These are phyloP conservation scores for Tolypocladium capitatum DNA, from an alignment of 2,329 filamentous ascomycete species.

Conservation along the genomic window DNA sequence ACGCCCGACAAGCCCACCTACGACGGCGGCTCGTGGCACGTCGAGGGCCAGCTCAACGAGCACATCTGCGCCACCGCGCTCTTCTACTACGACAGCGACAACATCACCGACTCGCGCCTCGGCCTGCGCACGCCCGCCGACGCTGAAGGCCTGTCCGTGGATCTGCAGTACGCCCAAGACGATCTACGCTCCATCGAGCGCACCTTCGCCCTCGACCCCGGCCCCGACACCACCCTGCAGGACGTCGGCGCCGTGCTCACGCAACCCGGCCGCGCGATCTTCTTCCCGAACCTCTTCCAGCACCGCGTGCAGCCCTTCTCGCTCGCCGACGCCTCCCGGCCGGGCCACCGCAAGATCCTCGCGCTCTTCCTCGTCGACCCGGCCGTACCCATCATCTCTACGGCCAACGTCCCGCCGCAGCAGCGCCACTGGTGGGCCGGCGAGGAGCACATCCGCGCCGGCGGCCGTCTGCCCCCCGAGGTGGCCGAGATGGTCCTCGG, in stretches of 20 bases:
- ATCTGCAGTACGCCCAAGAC: constrained; percentile 16
- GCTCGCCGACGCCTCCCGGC: constrained; percentile 34
- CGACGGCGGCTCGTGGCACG: constrained; percentile 38
- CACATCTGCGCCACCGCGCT: constrained; percentile 50
- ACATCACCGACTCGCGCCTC: constrained; percentile 40
- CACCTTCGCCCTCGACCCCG: constrained; percentile 14
- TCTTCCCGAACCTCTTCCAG: constrained; percentile 42
- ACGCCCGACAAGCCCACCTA: constrained; percentile 44
- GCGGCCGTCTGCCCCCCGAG: background rate
- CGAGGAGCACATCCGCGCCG: background rate
- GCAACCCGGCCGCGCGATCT: constrained; percentile 32
- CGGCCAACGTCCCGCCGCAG: constrained; percentile 31
- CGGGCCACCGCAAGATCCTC: constrained; percentile 46
- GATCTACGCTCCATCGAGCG: constrained; percentile 20
- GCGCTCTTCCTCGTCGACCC: constrained; percentile 51
- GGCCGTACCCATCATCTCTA: constrained; percentile 26
- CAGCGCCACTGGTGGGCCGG: constrained; percentile 23
- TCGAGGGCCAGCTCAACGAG: constrained; percentile 46
- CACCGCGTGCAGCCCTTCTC: constrained; percentile 38
- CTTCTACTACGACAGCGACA: constrained; percentile 48
- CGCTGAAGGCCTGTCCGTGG: constrained; percentile 8
- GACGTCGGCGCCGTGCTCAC: constrained; percentile 34
- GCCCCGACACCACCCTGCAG: constrained; percentile 9
- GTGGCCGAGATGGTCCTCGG: background rate
- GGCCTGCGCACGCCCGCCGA: constrained; percentile 32